Evolutionary conservation across 176 grass and related monocot species (phyloP).

Genomic region (Rhynchospora pubera): DNA sequence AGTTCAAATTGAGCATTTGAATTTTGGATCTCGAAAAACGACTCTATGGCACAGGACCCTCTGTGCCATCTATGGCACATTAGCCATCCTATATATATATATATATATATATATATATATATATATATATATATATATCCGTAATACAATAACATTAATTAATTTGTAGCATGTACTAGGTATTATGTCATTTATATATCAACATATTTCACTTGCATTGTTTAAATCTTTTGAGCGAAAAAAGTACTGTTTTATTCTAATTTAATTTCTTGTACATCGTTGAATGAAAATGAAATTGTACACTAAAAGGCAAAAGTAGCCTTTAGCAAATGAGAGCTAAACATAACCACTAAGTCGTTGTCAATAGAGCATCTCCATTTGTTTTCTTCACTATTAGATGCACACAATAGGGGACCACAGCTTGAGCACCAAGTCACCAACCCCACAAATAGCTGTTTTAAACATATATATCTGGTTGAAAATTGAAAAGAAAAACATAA

Average conservation of each 20-base stretch:
- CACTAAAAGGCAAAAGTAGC: slow-evolving; percentile 1
- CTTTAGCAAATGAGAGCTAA: background rate
- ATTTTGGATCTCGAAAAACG: too few relatives aligned
- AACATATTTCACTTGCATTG: background rate
- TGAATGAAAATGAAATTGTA: background rate
- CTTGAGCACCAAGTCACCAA: background rate
- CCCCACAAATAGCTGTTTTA: background rate
- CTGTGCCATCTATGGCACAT: too few relatives aligned
- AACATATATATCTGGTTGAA: too few relatives aligned
- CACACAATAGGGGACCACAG: background rate
- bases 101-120: too few relatives aligned
- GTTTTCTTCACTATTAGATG: background rate
- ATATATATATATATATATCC: too few relatives aligned
- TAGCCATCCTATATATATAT: too few relatives aligned
- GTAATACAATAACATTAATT: background rate
- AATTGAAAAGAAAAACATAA: too few relatives aligned
- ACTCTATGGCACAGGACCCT: too few relatives aligned
- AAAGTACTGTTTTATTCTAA: background rate
- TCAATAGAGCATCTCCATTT: background rate
- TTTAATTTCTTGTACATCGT: background rate
- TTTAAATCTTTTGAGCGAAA: background rate
- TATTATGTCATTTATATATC: background rate
- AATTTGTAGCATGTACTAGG: background rate
- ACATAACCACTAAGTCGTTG: background rate
- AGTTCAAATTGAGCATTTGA: too few relatives aligned